These are phyloP conservation scores for Apostasia shenzhenica DNA, from an alignment of 106 monocot genomes.

Conservation along the genomic window DNA sequence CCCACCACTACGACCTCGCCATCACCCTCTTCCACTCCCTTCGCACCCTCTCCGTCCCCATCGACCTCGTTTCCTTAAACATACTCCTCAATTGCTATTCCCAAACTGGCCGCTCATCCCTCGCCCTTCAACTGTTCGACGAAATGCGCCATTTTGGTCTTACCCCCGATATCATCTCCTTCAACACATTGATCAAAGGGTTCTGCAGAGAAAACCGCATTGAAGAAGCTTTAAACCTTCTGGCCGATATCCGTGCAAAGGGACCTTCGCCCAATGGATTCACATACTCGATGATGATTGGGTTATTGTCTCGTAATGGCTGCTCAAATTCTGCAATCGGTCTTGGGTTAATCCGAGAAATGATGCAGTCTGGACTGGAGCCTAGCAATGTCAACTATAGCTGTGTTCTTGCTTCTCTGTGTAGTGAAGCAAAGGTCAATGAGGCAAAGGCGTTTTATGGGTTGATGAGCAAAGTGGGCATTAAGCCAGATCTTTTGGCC, in stretches of 20 bases:
- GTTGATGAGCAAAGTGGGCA: constrained; percentile 21
- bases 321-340: constrained; percentile 14
- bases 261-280: constrained; percentile 12
- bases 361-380: constrained; percentile 15
- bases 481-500: constrained; percentile 14
- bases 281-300: constrained; percentile 25
- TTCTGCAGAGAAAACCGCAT: constrained; percentile 10
- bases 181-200: constrained; percentile 33
- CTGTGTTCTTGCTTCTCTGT: constrained; percentile 17
- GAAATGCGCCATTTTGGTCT: constrained; percentile 19
- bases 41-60: neutral
- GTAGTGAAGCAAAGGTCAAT: constrained; percentile 15
- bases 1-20: constrained; percentile 10
- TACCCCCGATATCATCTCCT: constrained; percentile 7
- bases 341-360: constrained; percentile 16
- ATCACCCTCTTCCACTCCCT: constrained; percentile 14
- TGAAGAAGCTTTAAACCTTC: constrained; percentile 16
- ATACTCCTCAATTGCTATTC: constrained; percentile 13
- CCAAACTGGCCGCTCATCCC: constrained; percentile 10
- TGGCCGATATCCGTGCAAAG: constrained; percentile 6
- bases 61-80: constrained; percentile 26
- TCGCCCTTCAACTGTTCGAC: constrained; percentile 26
- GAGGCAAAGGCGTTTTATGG: constrained; percentile 12
- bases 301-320: constrained; percentile 6
- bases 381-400: constrained; percentile 12